Base-by-base conservation (phyloP, 192 early-diverging fungal species). In the Backusella sp. region DNA sequence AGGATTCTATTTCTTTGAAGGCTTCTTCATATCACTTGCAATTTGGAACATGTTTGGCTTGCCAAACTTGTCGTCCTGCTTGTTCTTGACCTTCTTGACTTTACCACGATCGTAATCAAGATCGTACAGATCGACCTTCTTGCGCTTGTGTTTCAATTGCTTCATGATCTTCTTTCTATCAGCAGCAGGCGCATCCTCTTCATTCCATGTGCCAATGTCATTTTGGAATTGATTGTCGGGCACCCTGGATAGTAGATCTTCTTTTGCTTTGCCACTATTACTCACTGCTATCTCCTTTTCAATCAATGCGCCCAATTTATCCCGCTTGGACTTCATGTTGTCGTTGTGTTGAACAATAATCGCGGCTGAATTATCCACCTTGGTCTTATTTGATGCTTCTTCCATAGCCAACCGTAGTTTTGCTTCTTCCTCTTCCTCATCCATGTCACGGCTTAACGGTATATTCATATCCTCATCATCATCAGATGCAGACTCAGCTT, bases 61-160 rank as follows among this genome's bases (percentile, higher is more conserved):
- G 28, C 77, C 75, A 70, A 84, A 84, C 12, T 80, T 80, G 5
- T 85, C 79, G 0, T 66, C 76, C 67, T 87, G 85, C 77, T 88
- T 84, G 73, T 81, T 82, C 84, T 92, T 93, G 73, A 92, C 81
- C 86, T 92, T 94, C 76, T 94, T 94, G 35, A 86, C 73, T 68
- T 90, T 90, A 32, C 92, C 92, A 49, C 88, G 88, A 76, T 94
- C 92, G 77, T 94, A 94, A 35, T 92, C 92, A 19, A 89, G 71
- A 73, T 94, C 91, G 65, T 90, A 91, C 1, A 75, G 65, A 72
- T 86, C 85, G 11, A 83, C 80, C 53, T 80, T 84, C 66, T 90
- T 88, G 8, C 84, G 83, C 46, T 87, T 90, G 52, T 84, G 86
- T 56, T 86, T 85, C 41, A 86, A 77, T 44, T 83, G 84, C 76